Evolutionary conservation across 2,329 filamentous ascomycete genomes (phyloP), one percentile per base, ranked within the genome.

Genomic region (Juglanconis oblonga): DNA sequence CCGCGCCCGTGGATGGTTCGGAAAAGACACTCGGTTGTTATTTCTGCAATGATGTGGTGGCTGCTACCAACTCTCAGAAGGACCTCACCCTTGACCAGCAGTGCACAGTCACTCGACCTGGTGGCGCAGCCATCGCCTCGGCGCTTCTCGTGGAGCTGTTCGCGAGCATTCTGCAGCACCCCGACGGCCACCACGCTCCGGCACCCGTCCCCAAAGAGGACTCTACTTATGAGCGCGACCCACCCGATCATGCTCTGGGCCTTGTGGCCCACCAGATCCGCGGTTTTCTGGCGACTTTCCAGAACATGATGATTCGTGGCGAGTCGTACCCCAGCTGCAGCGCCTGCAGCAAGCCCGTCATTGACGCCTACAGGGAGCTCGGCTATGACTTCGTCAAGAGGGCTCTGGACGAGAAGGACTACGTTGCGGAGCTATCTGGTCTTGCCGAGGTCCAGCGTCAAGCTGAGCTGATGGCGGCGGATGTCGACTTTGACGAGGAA

Each of bases 21-120:
- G 79, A 85, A 57, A 79, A 86, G 55, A 86, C 91, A 32, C 80
- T 98, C 32, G 95, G 95, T 9, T 99, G 95, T 75, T 99, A 99
- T 73, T 99, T 98, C 75, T 99, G 95, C 77, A 98, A 96, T 69
- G 95, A 99, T 72, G 94, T 99, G 32, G 94, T 98, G 53, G 91
- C 94, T 6, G 95, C 95, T 29, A 89, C 89, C 64, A 92, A 98
- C 77, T 97, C 92, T 2, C 84, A 97, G 70, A 97, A 94, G 74
- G 92, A 97, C 69, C 91, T 93, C 67, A 98, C 95, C 0, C 86
- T 99, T 10, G 95, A 99, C 72, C 95, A 99, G 73, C 95, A 98
- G 76, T 99, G 95, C 74, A 99, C 95, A 0, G 95, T 99, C 24
- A 99, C 95, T 3, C 87, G 95, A 9, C 95, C 95, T 0, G 95